phyloP scores from a whole-genome alignment of 2,329 filamentous ascomycete genomes.

The Colletotrichum sansevieriae region DNA sequence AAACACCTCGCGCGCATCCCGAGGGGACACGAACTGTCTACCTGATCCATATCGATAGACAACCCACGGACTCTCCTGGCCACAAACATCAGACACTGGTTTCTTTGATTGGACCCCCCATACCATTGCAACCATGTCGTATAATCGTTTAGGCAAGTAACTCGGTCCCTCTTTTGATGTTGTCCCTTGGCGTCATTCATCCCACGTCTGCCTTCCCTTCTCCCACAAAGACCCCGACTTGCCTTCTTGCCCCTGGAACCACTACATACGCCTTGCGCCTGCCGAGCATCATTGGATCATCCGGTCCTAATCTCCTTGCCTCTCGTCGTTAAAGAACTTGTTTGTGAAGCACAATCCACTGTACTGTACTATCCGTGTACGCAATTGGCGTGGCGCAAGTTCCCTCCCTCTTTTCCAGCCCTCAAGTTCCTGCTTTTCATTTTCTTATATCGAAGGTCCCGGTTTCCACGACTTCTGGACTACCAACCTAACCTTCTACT shows the following conservation, averaged over 20 bases:
- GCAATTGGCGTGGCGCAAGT: constrained; percentile 35
- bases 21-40: constrained; percentile 31
- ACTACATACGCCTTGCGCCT: constrained; percentile 10
- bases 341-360: constrained; percentile 6
- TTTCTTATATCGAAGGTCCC: constrained; percentile 10
- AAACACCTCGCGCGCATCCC: constrained; percentile 34
- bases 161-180: constrained; percentile 44
- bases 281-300: constrained; percentile 7
- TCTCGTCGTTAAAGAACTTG: constrained; percentile 11
- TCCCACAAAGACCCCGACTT: constrained; percentile 31
- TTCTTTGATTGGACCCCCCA: constrained; percentile 35
- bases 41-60: constrained; percentile 38
- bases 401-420: constrained; percentile 6
- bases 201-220: constrained; percentile 33
- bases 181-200: constrained; percentile 41
- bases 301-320: constrained; percentile 23
- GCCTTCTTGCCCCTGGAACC: constrained; percentile 11
- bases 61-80: constrained; percentile 38
- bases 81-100: constrained; percentile 42
- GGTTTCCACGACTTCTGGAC: background rate
- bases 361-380: constrained; percentile 25
- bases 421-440: constrained; percentile 26
- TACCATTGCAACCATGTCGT: constrained; percentile 68
- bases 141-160: constrained; percentile 79
- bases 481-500: constrained; percentile 44